Evolutionary conservation across 2,329 filamentous ascomycete species (phyloP).

Genomic region (Fusarium caatingaense): DNA sequence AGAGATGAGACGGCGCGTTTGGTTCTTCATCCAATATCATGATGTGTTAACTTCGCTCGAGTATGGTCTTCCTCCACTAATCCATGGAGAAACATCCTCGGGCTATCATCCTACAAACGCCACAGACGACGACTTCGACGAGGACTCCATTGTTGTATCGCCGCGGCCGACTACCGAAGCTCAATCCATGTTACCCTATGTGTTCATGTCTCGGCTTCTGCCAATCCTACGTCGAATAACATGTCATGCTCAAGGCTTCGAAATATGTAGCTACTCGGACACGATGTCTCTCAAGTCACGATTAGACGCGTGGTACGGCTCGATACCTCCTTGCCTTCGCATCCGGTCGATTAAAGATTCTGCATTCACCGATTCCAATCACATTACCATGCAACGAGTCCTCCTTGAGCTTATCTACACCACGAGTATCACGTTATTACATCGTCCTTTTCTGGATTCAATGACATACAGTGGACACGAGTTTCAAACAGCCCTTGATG

Average conservation of each 20-base stretch:
- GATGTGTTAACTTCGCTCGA: not conserved
- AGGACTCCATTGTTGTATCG: not conserved
- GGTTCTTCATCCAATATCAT: not conserved
- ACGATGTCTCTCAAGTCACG: not conserved
- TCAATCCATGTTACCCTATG: not conserved
- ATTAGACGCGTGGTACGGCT: conserved; percentile 21
- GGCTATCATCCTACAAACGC: not conserved
- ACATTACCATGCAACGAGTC: conserved; percentile 14
- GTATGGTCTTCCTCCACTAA: not conserved
- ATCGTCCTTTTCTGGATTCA: conserved; percentile 22
- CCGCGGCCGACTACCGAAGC: not conserved
- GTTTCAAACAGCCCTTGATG: not conserved
- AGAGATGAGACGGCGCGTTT: not conserved
- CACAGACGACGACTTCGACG: not conserved
- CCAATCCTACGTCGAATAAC: conserved; percentile 15
- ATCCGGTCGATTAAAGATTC: conserved; percentile 3
- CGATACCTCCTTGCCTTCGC: conserved; percentile 11
- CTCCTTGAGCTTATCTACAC: conserved; percentile 29
- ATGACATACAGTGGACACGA: not conserved
- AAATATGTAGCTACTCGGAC: not conserved
- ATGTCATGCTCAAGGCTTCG: conserved; percentile 14
- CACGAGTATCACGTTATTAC: not conserved
- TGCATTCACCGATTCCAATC: not conserved
- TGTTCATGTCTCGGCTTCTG: conserved; percentile 18
- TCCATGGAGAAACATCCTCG: not conserved